Percentiles rank a stretch among this genome's conserved stretches.
phyloP scores from a whole-genome alignment of 192 early-diverging fungal species.

The Geranomyces variabilis region DNA sequence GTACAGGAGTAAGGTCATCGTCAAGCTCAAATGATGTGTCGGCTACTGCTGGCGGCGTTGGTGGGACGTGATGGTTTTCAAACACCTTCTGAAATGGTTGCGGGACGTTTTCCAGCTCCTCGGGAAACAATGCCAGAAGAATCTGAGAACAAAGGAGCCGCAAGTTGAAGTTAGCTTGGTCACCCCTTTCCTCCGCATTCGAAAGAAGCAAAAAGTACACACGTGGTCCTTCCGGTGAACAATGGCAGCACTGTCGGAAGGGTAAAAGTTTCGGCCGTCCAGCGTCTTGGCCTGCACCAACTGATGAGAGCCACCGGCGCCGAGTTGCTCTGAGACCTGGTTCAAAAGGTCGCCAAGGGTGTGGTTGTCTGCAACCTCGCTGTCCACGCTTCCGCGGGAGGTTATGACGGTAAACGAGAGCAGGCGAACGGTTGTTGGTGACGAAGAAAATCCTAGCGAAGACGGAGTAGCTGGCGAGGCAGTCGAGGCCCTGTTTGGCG shows the following conservation, averaged over 20 bases:
- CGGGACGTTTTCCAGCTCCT: slow-evolving; percentile 23
- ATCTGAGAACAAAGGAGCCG: too few relatives aligned
- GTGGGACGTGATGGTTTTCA: background rate
- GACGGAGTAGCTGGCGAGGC: background rate
- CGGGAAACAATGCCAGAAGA: slow-evolving; percentile 14
- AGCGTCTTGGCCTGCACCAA: slow-evolving; percentile 23
- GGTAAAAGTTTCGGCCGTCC: background rate
- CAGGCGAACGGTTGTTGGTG: background rate
- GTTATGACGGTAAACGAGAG: slow-evolving; percentile 27
- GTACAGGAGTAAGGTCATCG: slow-evolving; percentile 5
- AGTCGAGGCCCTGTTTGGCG: background rate
- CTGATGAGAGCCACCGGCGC: background rate
- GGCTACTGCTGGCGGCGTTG: background rate
- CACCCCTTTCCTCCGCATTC: too few relatives aligned
- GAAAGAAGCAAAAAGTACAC: background rate
- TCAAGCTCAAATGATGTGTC: background rate
- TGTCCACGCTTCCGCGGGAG: slow-evolving; percentile 8
- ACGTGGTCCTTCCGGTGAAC: slow-evolving; percentile 33
- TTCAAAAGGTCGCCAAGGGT: slow-evolving; percentile 3
- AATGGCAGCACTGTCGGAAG: slow-evolving; percentile 3
- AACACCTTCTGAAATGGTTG: slow-evolving; percentile 21
- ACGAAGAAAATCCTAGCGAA: background rate
- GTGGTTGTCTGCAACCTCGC: slow-evolving; percentile 9
- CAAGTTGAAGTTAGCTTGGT: too few relatives aligned
- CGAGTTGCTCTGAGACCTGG: background rate